phyloP scores from a whole-genome alignment of 306 rosid genomes.

The Aeschynomene evenia region DNA sequence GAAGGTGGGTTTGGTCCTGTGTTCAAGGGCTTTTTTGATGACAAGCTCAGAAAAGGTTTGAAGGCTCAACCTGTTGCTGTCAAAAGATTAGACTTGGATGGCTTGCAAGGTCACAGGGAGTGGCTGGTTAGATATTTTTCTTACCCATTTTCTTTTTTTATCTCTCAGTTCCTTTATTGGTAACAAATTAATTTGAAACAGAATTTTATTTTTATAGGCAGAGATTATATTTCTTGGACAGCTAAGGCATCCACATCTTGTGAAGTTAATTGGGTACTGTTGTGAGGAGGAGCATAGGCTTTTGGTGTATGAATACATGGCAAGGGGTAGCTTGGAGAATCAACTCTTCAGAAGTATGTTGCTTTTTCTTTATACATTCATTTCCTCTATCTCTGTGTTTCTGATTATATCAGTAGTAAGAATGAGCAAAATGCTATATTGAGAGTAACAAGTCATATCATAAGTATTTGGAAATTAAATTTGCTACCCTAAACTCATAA shows the following conservation, averaged over 20 bases:
- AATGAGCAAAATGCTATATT: background rate
- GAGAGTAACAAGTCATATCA: background rate
- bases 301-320: slow-evolving; percentile 72
- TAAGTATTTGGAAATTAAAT: background rate
- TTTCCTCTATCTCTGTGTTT: background rate
- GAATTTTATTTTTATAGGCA: slow-evolving; percentile 62
- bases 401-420: background rate
- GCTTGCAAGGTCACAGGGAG: slow-evolving; percentile 85
- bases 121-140: slow-evolving; percentile 69
- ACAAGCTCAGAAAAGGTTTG: slow-evolving; percentile 56
- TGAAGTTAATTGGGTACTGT: slow-evolving; percentile 76
- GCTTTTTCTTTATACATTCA: background rate
- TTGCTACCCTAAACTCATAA: background rate
- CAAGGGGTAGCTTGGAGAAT: slow-evolving; percentile 74
- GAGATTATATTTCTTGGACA: slow-evolving; percentile 85
- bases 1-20: slow-evolving; percentile 96
- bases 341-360: slow-evolving; percentile 68
- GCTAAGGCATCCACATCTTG: slow-evolving; percentile 74
- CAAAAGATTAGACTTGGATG: slow-evolving; percentile 70
- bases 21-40: slow-evolving; percentile 73
- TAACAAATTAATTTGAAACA: background rate
- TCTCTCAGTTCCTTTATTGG: background rate
- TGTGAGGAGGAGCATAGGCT: slow-evolving; percentile 74
- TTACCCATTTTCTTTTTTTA: no score
- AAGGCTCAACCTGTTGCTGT: slow-evolving; percentile 82